Evolutionary conservation across 2,329 filamentous ascomycete species (phyloP), one percentile per base, ranked within the genome.

Genomic region (Neophaeococcomyces aloes): DNA sequence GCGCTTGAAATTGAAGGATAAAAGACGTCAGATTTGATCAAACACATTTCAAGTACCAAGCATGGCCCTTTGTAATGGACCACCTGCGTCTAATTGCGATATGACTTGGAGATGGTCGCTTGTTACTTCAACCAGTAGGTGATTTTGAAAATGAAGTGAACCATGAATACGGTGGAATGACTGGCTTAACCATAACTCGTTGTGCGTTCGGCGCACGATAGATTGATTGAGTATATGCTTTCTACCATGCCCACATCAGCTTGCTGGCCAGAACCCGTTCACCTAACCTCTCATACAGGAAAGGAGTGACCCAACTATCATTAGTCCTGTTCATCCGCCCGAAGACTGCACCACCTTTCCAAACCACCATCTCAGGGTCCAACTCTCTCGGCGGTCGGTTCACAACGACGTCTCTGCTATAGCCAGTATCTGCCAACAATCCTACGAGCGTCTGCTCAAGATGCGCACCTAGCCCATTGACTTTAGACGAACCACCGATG

Each of bases 341-440:
- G 69, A 95, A 98, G 13, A 98, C 88, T 60, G 87, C 94, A 1
- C 86, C 91, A 3, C 91, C 91, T 72, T 98, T 98, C 91, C 91
- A 98, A 7, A 82, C 81, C 42, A 96, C 83, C n/a, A 96, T 88
- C 65, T 95, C 87, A 48, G 91, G 86, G 64, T 98, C 91, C 68
- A 98, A 82, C 56, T 98, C 91, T 56, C 89, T 74, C 0, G 91
- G 91, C n/a, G 79, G 78, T 15, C 74, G 70, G 1, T 75, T 77
- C 18, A 83, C 76, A 49, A 81, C 68, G 44, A 83, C 77, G 52
- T 79, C 72, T 72, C 91, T 79, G 4, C 69, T 67, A 51, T 74
- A 75, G n/a, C 67, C 70, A 11, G 39, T 42, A 8, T 42, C 39
- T 1, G 76, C 74, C 40, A 74, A 64, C 19, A 81, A 71, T 49